A percentile compares a stretch with the other conserved stretches of the same genome.
phyloP scores from a whole-genome alignment of 1,284 basidiomycete genomes.

The Tilletia walkeri region DNA sequence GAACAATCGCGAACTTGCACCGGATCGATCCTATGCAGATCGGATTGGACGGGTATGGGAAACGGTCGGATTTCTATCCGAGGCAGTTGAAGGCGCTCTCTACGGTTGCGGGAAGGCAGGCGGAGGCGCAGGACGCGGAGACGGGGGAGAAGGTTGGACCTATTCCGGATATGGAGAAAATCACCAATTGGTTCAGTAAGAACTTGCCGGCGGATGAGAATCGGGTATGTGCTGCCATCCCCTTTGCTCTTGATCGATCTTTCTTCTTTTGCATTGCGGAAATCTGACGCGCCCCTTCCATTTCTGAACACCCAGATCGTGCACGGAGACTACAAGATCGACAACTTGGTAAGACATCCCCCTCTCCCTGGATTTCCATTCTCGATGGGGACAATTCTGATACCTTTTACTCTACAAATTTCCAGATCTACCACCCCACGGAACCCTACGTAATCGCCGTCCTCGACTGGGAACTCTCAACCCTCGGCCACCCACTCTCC shows the following conservation, averaged over 20 bases:
- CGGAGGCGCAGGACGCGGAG: slow-evolving; percentile 67
- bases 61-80: slow-evolving; percentile 77
- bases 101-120: slow-evolving; percentile 72
- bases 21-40: slow-evolving; percentile 69
- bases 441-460: slow-evolving; percentile 90
- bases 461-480: slow-evolving; percentile 94
- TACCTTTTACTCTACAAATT: background rate
- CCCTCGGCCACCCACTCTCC: slow-evolving; percentile 66
- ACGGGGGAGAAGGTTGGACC: slow-evolving; percentile 60
- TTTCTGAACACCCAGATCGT: slow-evolving; percentile 62
- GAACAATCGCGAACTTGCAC: slow-evolving; percentile 72
- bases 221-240: slow-evolving; percentile 12
- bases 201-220: slow-evolving; percentile 70
- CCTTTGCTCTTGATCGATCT: background rate
- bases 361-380: background rate
- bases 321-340: slow-evolving; percentile 94
- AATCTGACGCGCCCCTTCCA: background rate
- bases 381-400: too few relatives aligned
- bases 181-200: slow-evolving; percentile 73
- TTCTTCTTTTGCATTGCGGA: too few relatives aligned
- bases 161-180: slow-evolving; percentile 71
- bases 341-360: slow-evolving; percentile 67
- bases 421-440: slow-evolving; percentile 77
- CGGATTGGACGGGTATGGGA: slow-evolving; percentile 75
- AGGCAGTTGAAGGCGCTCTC: slow-evolving; percentile 84